Evolutionary conservation across 768 basidiomycete species (phyloP).

Genomic region (Lepiota venenata): DNA sequence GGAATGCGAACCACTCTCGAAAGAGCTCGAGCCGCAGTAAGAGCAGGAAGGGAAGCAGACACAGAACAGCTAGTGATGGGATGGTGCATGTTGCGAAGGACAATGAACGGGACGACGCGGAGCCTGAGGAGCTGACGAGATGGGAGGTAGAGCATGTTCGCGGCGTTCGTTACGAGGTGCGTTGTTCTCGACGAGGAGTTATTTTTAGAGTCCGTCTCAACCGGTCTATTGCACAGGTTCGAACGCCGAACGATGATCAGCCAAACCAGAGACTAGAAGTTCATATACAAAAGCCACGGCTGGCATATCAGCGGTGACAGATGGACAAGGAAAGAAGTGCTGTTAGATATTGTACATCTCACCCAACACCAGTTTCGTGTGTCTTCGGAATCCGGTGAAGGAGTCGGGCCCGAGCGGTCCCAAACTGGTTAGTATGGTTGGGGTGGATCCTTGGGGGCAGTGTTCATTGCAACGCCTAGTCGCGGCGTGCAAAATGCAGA

Average conservation of each 20-base stretch:
- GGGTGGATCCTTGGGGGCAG: too few relatives aligned
- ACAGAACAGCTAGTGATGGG: not conserved
- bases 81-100: not conserved
- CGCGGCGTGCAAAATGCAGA: too few relatives aligned
- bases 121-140: slow-evolving; percentile 5
- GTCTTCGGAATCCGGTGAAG: too few relatives aligned
- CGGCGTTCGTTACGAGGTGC: slow-evolving; percentile 23
- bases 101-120: not conserved
- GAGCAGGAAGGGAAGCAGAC: not conserved
- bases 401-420: too few relatives aligned
- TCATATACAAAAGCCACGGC: slow-evolving; percentile 8
- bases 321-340: too few relatives aligned
- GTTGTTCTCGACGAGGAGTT: not conserved
- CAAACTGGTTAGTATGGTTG: too few relatives aligned
- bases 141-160: slow-evolving; percentile 25
- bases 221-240: slow-evolving; percentile 5
- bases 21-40: slow-evolving; percentile 3
- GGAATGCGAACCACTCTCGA: not conserved
- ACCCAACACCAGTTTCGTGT: too few relatives aligned
- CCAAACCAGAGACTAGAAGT: slow-evolving; percentile 3
- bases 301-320: slow-evolving; percentile 4
- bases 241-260: slow-evolving; percentile 8
- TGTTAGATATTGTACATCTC: too few relatives aligned
- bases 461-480: too few relatives aligned
- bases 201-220: slow-evolving; percentile 1